Evolutionary conservation across 768 basidiomycete genomes (phyloP).

Genomic region (Pilatotrama ljubarskyi): DNA sequence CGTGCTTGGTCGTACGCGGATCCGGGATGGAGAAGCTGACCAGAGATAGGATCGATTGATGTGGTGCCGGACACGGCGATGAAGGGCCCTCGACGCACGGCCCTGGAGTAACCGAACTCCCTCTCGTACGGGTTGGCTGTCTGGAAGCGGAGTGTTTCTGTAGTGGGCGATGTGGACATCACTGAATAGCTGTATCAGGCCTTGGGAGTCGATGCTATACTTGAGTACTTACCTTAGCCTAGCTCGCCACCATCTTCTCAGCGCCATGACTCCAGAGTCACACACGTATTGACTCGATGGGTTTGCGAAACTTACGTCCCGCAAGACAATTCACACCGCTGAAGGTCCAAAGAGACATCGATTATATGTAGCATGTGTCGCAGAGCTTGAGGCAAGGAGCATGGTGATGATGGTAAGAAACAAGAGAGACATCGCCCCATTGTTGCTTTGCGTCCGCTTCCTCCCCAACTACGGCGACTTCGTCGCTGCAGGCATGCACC

Average conservation of each 20-base stretch:
- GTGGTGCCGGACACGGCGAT: constrained; percentile 58
- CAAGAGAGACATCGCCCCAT: not conserved
- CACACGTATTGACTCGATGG: not conserved
- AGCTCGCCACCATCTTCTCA: not conserved
- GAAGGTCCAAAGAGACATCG: not conserved
- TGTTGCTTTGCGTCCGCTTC: not conserved
- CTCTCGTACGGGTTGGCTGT: constrained; percentile 53
- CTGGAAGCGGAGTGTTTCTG: constrained; percentile 18
- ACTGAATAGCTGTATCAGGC: not conserved
- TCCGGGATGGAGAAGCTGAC: constrained; percentile 41
- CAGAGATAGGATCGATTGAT: constrained; percentile 43
- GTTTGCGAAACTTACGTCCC: too few species aligned
- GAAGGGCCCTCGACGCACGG: constrained; percentile 51
- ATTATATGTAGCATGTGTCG: not conserved
- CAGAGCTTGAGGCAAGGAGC: not conserved
- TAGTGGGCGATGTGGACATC: not conserved
- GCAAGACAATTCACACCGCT: too few species aligned
- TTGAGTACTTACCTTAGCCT: not conserved
- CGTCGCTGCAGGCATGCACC: not conserved
- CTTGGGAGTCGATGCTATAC: not conserved
- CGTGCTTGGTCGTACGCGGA: constrained; percentile 49
- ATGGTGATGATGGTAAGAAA: constrained; percentile 8
- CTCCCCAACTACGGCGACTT: not conserved
- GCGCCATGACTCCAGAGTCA: constrained; percentile 1
- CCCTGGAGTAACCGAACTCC: constrained; percentile 53